These are phyloP conservation scores for Tilletia caries DNA, from an alignment of 1,284 basidiomycete species.

Conservation along the genomic window DNA sequence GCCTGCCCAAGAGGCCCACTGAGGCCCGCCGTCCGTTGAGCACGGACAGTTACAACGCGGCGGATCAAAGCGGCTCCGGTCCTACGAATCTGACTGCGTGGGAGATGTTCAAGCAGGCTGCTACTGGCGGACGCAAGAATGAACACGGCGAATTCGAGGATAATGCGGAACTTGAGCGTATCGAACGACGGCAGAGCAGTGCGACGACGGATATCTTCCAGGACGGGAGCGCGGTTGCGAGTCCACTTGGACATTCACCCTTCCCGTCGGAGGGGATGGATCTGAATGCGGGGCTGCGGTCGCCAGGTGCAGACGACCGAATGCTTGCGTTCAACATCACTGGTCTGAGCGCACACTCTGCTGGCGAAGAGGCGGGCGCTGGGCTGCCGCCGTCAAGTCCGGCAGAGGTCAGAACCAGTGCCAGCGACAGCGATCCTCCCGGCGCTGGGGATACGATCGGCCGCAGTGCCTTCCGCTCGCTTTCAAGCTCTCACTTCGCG, in stretches of 20 bases:
- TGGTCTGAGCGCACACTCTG: constrained; percentile 3
- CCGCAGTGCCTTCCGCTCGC: neutral
- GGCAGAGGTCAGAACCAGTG: neutral
- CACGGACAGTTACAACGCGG: constrained; percentile 6
- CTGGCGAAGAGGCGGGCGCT: neutral
- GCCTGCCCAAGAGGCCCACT: neutral
- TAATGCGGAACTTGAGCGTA: neutral
- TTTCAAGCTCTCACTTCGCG: too few species aligned
- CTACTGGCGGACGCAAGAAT: neutral
- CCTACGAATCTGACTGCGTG: too few species aligned
- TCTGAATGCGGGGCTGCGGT: neutral
- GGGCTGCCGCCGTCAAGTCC: neutral
- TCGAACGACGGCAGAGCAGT: constrained; percentile 5
- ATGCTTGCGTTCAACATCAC: constrained; percentile 9
- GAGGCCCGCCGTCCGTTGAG: neutral
- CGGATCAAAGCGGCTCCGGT: too few species aligned
- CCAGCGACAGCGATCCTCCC: neutral
- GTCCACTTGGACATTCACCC: neutral
- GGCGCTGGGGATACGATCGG: neutral
- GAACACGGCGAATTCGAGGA: neutral
- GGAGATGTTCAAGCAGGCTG: neutral
- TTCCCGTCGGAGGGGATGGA: constrained; percentile 8
- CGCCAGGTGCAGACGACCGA: neutral
- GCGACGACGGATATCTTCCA: constrained; percentile 8
- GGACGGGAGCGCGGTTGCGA: neutral